Base-by-base conservation (phyloP, 208 protist species). In the Angomonas deanei region DNA sequence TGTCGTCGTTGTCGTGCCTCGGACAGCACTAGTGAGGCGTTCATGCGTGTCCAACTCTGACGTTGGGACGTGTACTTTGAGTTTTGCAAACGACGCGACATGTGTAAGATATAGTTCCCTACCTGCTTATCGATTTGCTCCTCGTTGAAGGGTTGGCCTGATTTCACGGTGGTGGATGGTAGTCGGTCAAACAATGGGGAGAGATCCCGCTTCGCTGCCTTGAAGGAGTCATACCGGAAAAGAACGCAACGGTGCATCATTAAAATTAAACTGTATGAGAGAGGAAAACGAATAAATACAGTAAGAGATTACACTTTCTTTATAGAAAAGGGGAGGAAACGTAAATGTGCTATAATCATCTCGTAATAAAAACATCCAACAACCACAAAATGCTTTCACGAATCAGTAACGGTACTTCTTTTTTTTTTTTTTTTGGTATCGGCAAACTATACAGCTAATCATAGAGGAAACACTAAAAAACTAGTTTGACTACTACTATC, bases 1-100 rank as follows among this genome's bases (percentile, higher is more conserved):
- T 70, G 70, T n/a, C 72, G 64, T 33, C 58, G 74, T 23, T 61
- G 21, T 23, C 76, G 62, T 1, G 88, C 82, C 64, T 94, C 88
- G n/a, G 80, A 74, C 60, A 92, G 69, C 1, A 94, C 11, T n/a
- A 92, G 69, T 1, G 61, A 73, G 3, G 85, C 36, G 28, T 70
- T 81, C 4, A 68, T 72, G 21, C 80, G 80, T 23, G 85, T 52
- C 64, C 69, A 75, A 56, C 76, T 87, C 26, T 67, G 66, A 52
- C 80, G 73, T 56, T 90, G 84, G 2, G 72, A 68, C 8, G 50
- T 52, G 23, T 78, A 54, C 24, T 24, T 55, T 26, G 61, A 27
- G 24, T 61, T 46, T 23, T 54, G 61, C 48, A 50, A 60, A 48
- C 58, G 70, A 0, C 66, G 75, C 2, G 66, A 30, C 10, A 24